Evolutionary conservation across 208 protist species (phyloP), one percentile per base, ranked within the genome.

Genomic region (Phytomonas sp.): DNA sequence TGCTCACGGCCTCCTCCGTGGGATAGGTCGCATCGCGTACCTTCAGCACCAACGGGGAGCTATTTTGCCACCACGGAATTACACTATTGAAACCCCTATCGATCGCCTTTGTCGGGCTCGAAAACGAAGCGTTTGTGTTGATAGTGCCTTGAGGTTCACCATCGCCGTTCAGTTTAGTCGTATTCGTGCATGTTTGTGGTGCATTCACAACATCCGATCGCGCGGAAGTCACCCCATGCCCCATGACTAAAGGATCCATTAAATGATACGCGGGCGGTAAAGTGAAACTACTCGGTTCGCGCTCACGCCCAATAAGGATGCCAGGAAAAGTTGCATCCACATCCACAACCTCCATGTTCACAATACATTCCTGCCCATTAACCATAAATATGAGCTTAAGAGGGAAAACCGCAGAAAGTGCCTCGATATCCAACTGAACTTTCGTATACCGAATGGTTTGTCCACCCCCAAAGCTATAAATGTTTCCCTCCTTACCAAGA

Each of bases 61-160:
- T 66, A 75, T 84, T 93, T 67, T 85, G 80, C 78, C 81, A 87
- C 87, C 89, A 94, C 10, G 89, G 82, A 56, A 88, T 71, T 1
- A 79, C 80, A 29, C n/a, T 6, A 56, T 73, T 7, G 4, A 74
- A 7, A 23, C 10, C 74, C 31, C 66, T 69, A 52, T n/a, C 10
- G 7, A 32, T 2, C 36, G 62, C 31, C 5, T 30, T 31, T 34
- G 6, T 66, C 62, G 67, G 40, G 26, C 26, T 30, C 11, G 56
- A 31, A 31, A 10, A 8, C 59, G 59, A 62, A 11, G 34, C 34
- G 59, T 3, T 62, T 62, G 59, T 33, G 29, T 8, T 62, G 5
- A 8, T 8, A 34, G 29, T 33, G 30, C 30, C 59, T 3, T 34
- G 59, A 33, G 30, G 59, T 62, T 33, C 30, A 34, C 30, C 30